Evolutionary conservation across 352 stramenopile genomes (phyloP), one percentile per base, ranked within the genome.

Genomic region (Phytophthora pluvialis): DNA sequence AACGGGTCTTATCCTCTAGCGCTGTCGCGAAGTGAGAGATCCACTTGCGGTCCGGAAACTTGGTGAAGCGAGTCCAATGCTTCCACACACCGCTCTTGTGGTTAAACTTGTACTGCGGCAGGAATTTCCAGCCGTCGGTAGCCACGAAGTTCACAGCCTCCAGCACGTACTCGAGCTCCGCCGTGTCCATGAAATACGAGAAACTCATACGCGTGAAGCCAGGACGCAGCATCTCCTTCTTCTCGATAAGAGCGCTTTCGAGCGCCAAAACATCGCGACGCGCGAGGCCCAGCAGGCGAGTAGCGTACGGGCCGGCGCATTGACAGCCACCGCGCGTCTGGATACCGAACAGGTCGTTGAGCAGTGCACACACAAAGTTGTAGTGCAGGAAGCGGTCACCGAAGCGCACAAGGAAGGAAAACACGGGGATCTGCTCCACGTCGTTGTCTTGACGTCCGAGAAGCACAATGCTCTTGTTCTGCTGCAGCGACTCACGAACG

Each of bases 291-390:
- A 99, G 83, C 42, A 99, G 68, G 1, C 80, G 72, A 65, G 97
- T 88, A n/a, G 88, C 94, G 67, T 98, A 99, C 3, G 95, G 96
- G 28, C 97, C 98, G n/a, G 97, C 95, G 90, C 83, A 69, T 72
- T 89, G 89, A 97, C 77, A 86, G 44, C 78, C 78, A 31, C 78
- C 78, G 36, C 78, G 75, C 1, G 70, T 84, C 55, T 84, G 97
- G 36, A 99, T 95, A 13, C 98, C 98, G 76, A 99, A 99, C 3
- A 99, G 72, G 73, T 99, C 98, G 60, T 99, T 99, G 9, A 99
- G 80, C 38, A 99, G 73, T 33, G 97, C 95, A 60, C 93, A 98
- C 18, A 99, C 97, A 61, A 99, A 99, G 69, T 99, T 99, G 78
- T 98, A 99, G 76, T 99, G 98, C 45, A 99, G 72, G 74, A 98